A percentile compares a stretch with the other conserved stretches of the same genome.
Evolutionary conservation across 2,329 filamentous ascomycete species (phyloP).

Genomic region (Diaporthe eres): DNA sequence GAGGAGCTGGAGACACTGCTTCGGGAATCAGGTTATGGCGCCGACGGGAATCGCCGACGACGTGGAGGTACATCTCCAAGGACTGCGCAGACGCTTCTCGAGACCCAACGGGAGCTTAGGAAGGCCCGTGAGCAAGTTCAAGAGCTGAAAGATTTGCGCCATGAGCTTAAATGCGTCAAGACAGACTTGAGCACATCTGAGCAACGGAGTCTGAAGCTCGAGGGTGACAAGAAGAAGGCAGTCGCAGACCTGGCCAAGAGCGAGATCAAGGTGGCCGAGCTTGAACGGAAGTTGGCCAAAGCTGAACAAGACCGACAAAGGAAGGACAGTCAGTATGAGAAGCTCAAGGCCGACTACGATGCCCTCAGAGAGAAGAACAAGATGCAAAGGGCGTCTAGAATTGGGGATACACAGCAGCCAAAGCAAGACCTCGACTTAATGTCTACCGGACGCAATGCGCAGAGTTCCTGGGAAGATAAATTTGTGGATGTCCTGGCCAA

Average conservation of each 20-base stretch:
- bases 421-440: conserved; percentile 48
- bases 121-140: conserved; percentile 67
- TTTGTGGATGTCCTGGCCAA: conserved; percentile 50
- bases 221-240: conserved; percentile 53
- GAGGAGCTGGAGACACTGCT: conserved; percentile 69
- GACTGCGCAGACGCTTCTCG: conserved; percentile 65
- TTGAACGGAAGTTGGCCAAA: conserved; percentile 48
- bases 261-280: conserved; percentile 47
- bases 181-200: conserved; percentile 64
- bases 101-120: conserved; percentile 68
- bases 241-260: conserved; percentile 49
- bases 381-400: conserved; percentile 62
- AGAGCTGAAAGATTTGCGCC: conserved; percentile 65
- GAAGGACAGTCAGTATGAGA: conserved; percentile 53
- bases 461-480: conserved; percentile 47
- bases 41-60: conserved; percentile 49
- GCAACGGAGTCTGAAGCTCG: conserved; percentile 56
- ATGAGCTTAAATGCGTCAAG: conserved; percentile 68
- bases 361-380: conserved; percentile 69
- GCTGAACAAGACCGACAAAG: conserved; percentile 45
- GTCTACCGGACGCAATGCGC: conserved; percentile 39
- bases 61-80: conserved; percentile 61
- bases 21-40: conserved; percentile 55
- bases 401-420: conserved; percentile 43
- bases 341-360: conserved; percentile 65